Conservation (phyloP, 176 grass and related monocot genomes). For the Hsuehochloa calcarea region DNA sequence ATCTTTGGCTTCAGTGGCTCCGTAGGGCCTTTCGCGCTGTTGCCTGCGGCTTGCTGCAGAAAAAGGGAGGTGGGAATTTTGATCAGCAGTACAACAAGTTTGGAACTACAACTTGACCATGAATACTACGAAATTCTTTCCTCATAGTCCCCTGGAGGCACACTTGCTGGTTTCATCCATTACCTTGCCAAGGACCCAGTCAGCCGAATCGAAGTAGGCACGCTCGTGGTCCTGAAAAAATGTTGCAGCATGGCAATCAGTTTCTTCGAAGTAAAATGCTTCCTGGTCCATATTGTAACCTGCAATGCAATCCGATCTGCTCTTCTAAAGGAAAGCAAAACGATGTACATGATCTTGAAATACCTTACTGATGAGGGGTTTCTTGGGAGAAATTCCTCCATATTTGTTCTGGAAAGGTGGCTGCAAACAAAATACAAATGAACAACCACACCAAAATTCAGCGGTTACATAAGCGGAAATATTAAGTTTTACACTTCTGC, state of each 20-base stretch:
- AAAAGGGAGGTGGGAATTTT: neutral
- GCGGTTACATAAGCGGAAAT: neutral
- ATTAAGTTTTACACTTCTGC: neutral
- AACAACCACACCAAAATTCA: neutral
- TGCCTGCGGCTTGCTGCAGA: slow-evolving; percentile 32
- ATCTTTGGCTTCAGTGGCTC: slow-evolving; percentile 53
- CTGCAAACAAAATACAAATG: neutral
- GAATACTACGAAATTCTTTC: neutral
- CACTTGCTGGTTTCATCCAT: neutral
- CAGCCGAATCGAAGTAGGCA: slow-evolving; percentile 55
- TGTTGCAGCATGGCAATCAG: neutral
- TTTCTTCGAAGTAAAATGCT: neutral
- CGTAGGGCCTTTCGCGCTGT: neutral
- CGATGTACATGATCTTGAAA: neutral
- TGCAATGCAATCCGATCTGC: neutral
- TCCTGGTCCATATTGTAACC: neutral
- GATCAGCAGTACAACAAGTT: neutral
- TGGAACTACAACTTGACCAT: neutral
- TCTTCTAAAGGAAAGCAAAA: neutral
- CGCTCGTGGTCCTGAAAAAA: slow-evolving; percentile 42
- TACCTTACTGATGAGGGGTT: slow-evolving; percentile 50
- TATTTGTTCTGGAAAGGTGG: slow-evolving; percentile 32
- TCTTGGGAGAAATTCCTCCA: slow-evolving; percentile 43
- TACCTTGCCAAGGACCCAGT: slow-evolving; percentile 59
- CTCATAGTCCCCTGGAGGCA: neutral